These are phyloP conservation scores for Pilatotrama ljubarskyi DNA, from an alignment of 768 basidiomycete species.

Conservation along the genomic window DNA sequence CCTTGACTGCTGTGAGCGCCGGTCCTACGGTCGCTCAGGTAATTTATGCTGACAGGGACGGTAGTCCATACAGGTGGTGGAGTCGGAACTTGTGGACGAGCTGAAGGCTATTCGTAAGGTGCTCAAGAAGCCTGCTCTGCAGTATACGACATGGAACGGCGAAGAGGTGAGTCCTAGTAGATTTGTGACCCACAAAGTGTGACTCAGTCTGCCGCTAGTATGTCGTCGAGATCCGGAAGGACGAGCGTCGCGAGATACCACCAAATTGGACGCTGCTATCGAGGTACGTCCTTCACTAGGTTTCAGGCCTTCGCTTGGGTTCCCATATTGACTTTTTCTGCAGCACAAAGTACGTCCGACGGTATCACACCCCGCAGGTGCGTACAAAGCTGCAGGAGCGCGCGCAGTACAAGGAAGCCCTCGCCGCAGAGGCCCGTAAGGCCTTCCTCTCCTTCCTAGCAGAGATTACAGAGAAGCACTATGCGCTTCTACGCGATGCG, in stretches of 20 bases:
- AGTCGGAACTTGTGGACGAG: slow-evolving; percentile 72
- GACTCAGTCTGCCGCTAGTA: slow-evolving; percentile 47
- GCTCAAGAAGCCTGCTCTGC: slow-evolving; percentile 69
- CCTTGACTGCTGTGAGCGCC: slow-evolving; percentile 60
- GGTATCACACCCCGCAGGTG: slow-evolving; percentile 77
- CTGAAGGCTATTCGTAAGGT: slow-evolving; percentile 69
- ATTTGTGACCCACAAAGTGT: background rate
- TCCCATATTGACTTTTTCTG: background rate
- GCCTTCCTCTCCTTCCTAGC: slow-evolving; percentile 69
- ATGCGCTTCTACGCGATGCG: slow-evolving; percentile 68
- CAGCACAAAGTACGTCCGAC: slow-evolving; percentile 69
- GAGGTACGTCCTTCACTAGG: slow-evolving; percentile 44
- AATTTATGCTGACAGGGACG: background rate
- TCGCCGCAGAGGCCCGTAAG: slow-evolving; percentile 61
- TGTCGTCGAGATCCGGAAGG: slow-evolving; percentile 75
- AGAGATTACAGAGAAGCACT: slow-evolving; percentile 68
- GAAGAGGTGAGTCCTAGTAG: slow-evolving; percentile 58
- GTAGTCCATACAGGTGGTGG: slow-evolving; percentile 67
- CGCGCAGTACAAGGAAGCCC: slow-evolving; percentile 71
- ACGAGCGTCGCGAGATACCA: slow-evolving; percentile 46
- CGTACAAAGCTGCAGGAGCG: slow-evolving; percentile 64
- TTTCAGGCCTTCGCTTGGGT: too few species aligned
- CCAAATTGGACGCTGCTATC: slow-evolving; percentile 65
- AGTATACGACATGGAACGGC: slow-evolving; percentile 64
- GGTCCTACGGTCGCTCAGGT: too few species aligned